A percentile compares a stretch with the other conserved stretches of the same genome.
phyloP scores from a whole-genome alignment of 2,329 filamentous ascomycete species.

The Claviceps capensis region DNA sequence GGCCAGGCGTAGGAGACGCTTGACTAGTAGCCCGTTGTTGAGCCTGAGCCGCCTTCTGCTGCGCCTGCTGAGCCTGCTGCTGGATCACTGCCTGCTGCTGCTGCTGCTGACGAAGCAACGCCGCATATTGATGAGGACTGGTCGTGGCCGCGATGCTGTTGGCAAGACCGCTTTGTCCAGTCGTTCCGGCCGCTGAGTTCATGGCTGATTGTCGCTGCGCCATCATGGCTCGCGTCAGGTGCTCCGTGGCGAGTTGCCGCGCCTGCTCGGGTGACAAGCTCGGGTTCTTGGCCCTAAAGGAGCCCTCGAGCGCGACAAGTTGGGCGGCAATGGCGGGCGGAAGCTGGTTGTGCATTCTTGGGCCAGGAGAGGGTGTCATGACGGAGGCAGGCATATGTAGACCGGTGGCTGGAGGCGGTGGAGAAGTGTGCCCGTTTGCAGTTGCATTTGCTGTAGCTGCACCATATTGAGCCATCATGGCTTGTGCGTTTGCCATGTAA shows the following conservation, averaged over 20 bases:
- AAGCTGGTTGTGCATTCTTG: slow-evolving; percentile 27
- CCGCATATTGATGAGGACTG: slow-evolving; percentile 46
- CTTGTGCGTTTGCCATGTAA: slow-evolving; percentile 38
- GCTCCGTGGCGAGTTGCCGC: slow-evolving; percentile 37
- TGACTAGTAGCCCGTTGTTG: slow-evolving; percentile 18
- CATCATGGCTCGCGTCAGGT: slow-evolving; percentile 33
- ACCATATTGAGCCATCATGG: slow-evolving; percentile 37
- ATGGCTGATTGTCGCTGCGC: slow-evolving; percentile 38
- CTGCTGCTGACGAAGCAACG: slow-evolving; percentile 43
- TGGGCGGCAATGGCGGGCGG: slow-evolving; percentile 34
- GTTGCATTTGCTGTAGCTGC: slow-evolving; percentile 7
- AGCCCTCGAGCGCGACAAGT: slow-evolving; percentile 37
- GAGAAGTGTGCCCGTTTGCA: slow-evolving; percentile 26
- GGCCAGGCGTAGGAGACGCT: slow-evolving; percentile 10
- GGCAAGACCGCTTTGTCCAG: slow-evolving; percentile 32
- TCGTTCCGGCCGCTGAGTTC: slow-evolving; percentile 39
- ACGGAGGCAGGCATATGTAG: slow-evolving; percentile 33
- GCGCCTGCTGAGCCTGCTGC: slow-evolving; percentile 16
- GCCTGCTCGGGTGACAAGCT: slow-evolving; percentile 34
- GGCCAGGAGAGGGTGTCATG: slow-evolving; percentile 28
- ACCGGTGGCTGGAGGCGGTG: slow-evolving; percentile 30
- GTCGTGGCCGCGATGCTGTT: slow-evolving; percentile 34
- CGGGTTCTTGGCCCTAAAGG: slow-evolving; percentile 37
- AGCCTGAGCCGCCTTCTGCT: slow-evolving; percentile 14
- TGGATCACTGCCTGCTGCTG: slow-evolving; percentile 27